Evolutionary conservation across 2,329 filamentous ascomycete species (phyloP).

Genomic region (Gnomoniopsis sp.): DNA sequence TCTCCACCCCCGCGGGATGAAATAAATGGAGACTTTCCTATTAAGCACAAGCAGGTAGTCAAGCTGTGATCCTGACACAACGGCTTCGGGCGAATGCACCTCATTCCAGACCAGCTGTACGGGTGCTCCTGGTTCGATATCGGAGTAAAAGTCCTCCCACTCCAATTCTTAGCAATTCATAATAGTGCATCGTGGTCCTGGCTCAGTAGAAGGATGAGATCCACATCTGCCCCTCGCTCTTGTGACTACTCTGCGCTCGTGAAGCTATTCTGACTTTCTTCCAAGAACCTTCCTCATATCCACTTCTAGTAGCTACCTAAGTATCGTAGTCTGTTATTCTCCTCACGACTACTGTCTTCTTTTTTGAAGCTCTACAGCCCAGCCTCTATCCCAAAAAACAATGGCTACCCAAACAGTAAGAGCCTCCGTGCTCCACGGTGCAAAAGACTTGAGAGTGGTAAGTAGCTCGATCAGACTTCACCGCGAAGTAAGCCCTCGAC

Average conservation of each 20-base stretch:
- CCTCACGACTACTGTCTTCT: background rate
- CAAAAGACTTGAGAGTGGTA: constrained; percentile 48
- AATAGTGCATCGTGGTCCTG: background rate
- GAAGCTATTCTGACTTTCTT: constrained; percentile 5
- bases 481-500: no score
- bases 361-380: background rate
- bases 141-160: constrained; percentile 8
- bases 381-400: background rate
- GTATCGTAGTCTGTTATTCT: background rate
- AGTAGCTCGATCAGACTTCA: constrained; percentile 18
- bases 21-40: no score
- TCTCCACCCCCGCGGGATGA: constrained; percentile 12
- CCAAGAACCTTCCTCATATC: background rate
- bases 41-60: background rate
- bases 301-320: background rate
- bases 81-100: constrained; percentile 2
- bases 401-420: constrained; percentile 32
- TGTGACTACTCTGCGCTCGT: background rate
- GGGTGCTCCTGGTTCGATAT: constrained; percentile 14
- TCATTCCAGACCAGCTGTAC: background rate
- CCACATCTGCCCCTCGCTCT: background rate
- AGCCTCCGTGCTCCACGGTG: constrained; percentile 54
- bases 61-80: background rate
- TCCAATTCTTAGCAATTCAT: background rate
- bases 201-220: background rate